Conservation (phyloP, 2,329 filamentous ascomycete genomes). For the Botrytis fragariae region DNA sequence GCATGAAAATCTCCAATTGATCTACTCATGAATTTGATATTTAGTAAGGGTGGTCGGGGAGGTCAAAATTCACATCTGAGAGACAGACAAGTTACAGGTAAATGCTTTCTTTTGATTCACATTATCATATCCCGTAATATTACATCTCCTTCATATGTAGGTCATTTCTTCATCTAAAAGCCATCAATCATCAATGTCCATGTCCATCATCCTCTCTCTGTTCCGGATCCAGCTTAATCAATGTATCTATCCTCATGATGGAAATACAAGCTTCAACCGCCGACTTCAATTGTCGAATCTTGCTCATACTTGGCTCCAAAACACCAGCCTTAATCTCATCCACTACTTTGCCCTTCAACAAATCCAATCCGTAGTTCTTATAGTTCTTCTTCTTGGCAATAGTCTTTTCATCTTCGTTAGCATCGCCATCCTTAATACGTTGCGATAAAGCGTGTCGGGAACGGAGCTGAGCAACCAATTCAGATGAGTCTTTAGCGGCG, state of each 20-base stretch:
- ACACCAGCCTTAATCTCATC: slow-evolving; percentile 95
- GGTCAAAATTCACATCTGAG: neutral
- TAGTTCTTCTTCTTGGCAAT: slow-evolving; percentile 94
- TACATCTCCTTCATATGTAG: slow-evolving; percentile 19
- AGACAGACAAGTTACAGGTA: slow-evolving; percentile 9
- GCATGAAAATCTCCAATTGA: neutral
- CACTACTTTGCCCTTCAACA: slow-evolving; percentile 83
- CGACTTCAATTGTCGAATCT: slow-evolving; percentile 96
- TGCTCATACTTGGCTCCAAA: slow-evolving; percentile 95
- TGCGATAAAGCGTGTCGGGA: slow-evolving; percentile 93
- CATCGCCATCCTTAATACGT: slow-evolving; percentile 82
- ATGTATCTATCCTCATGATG: slow-evolving; percentile 98
- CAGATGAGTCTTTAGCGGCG: slow-evolving; percentile 92
- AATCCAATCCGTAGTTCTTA: slow-evolving; percentile 96
- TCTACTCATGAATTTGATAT: neutral
- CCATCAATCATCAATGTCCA: slow-evolving; percentile 61
- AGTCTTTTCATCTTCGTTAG: slow-evolving; percentile 81
- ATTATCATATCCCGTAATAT: slow-evolving; percentile 20
- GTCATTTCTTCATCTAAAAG: slow-evolving; percentile 21
- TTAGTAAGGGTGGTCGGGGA: too few species aligned
- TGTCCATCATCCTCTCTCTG: slow-evolving; percentile 80
- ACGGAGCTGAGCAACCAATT: slow-evolving; percentile 92
- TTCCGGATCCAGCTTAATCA: slow-evolving; percentile 97
- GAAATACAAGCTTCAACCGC: slow-evolving; percentile 97
- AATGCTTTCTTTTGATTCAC: slow-evolving; percentile 18